These are phyloP conservation scores for Xylaria sp. DNA, from an alignment of 2,329 filamentous ascomycete species.

Conservation along the genomic window DNA sequence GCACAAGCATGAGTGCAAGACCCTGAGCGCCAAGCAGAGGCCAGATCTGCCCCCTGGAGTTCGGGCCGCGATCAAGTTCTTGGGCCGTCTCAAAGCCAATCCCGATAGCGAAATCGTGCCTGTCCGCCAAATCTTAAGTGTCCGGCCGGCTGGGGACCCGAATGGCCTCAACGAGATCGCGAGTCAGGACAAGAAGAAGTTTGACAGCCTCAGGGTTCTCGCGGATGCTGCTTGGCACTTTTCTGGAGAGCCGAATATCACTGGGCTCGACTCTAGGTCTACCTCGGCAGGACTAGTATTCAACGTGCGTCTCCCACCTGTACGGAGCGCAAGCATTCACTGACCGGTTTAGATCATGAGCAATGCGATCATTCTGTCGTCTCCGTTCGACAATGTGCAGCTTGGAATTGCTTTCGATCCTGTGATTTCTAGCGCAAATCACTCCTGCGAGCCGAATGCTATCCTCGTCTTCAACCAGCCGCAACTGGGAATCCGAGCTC, in stretches of 20 bases:
- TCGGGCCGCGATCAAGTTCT: constrained; percentile 26
- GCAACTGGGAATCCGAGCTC: constrained; percentile 37
- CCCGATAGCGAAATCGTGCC: constrained; percentile 12
- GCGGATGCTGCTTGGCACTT: constrained; percentile 24
- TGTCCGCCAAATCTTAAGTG: constrained; percentile 19
- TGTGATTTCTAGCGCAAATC: constrained; percentile 36
- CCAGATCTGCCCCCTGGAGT: constrained; percentile 22
- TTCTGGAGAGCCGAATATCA: constrained; percentile 17
- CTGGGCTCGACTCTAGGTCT: constrained; percentile 14
- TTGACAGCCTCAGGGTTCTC: constrained; percentile 22
- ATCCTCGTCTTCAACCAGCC: constrained; percentile 44
- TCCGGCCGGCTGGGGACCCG: constrained; percentile 20
- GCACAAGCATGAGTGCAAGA: constrained; percentile 30
- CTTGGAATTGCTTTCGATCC: constrained; percentile 27
- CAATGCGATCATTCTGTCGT: constrained; percentile 20
- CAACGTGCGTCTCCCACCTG: constrained; percentile 20
- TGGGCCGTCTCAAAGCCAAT: constrained; percentile 25
- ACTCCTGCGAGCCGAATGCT: constrained; percentile 48
- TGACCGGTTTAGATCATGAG: constrained; percentile 21
- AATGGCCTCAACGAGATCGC: constrained; percentile 15
- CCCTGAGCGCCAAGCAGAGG: constrained; percentile 21
- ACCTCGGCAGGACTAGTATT: constrained; percentile 20
- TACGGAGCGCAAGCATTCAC: background rate
- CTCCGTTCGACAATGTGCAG: constrained; percentile 20
- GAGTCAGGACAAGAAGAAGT: constrained; percentile 19